Evolutionary conservation across 768 basidiomycete species (phyloP).

Genomic region (Tephrocybe sp.): DNA sequence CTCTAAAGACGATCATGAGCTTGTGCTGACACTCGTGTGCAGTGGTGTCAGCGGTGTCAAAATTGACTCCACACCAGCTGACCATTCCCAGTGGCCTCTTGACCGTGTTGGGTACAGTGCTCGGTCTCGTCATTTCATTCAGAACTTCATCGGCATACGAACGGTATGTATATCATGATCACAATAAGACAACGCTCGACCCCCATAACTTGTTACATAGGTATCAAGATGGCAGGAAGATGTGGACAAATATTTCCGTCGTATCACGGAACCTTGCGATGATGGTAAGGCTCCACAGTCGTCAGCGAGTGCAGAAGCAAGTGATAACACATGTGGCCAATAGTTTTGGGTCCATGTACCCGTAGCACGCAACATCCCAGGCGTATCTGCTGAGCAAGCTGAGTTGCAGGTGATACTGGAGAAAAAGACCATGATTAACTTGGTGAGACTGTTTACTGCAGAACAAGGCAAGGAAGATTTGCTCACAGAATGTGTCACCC

Average conservation of each 20-base stretch:
- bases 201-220: constrained; percentile 26
- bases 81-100: constrained; percentile 54
- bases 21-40: background rate
- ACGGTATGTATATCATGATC: constrained; percentile 36
- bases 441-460: constrained; percentile 38
- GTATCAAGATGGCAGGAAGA: constrained; percentile 68
- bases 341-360: constrained; percentile 62
- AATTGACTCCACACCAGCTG: constrained; percentile 47
- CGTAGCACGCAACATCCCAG: constrained; percentile 36
- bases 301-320: too few relatives aligned
- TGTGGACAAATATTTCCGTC: constrained; percentile 65
- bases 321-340: background rate
- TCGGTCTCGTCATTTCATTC: constrained; percentile 72
- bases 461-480: too few relatives aligned
- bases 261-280: constrained; percentile 60
- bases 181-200: background rate
- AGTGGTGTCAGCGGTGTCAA: constrained; percentile 62
- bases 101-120: constrained; percentile 72
- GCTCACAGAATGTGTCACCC: background rate
- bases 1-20: background rate
- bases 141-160: constrained; percentile 73
- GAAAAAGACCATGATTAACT: constrained; percentile 74
- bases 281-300: constrained; percentile 36
- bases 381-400: constrained; percentile 26
- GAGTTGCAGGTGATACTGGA: constrained; percentile 56